Base-by-base conservation (phyloP, 768 basidiomycete genomes). In the Russula earlei region DNA sequence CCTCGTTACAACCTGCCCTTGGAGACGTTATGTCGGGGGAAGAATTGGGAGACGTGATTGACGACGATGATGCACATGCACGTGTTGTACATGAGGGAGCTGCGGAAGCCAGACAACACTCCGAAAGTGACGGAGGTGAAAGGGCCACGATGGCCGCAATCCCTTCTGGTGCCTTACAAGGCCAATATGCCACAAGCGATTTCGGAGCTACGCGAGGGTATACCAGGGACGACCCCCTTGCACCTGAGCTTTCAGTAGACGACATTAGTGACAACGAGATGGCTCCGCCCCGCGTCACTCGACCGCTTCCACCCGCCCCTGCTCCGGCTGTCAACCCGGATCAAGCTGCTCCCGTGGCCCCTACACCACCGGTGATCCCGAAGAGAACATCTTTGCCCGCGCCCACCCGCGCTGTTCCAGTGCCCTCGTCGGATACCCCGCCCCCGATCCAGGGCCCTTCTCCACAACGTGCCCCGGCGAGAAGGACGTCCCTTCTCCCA, bases 261-360 rank as follows among this genome's bases (percentile, higher is more conserved):
- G 63, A 60, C 38, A 14, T 25, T 20, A 36, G 33, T 34, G 65
- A 66, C 50, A 61, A 62, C 56, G 64, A 67, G 45, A 63, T 68
- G 61, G 64, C 66, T 3, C 67, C 69, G 3, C 64, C 71, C 7
- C 71, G 66, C 45, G 62, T 69, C 25, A 67, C 62, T 14, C 68
- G 67, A 49, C 64, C 66, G 0, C 60, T 67, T 49, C 73, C 69
- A 0, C 66, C 70, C 0, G 69, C 72, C 19, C 72, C 72, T 25
- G 37, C 46, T n/a, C 64, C 69, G 9, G 65, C 62, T 36, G 64
- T 65, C 24, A 41, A 52, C 29, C 11, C n/a, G 15, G 51, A 44
- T 22, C 33, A 38, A n/a, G 33, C 36, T n/a, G 38, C 29, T 4
- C 48, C 42, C 17, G 27, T 27, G 3, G 37, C 44, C 14, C 46